These are phyloP conservation scores for Globisporangium heterothallicum DNA, from an alignment of 352 stramenopile genomes.

Conservation along the genomic window DNA sequence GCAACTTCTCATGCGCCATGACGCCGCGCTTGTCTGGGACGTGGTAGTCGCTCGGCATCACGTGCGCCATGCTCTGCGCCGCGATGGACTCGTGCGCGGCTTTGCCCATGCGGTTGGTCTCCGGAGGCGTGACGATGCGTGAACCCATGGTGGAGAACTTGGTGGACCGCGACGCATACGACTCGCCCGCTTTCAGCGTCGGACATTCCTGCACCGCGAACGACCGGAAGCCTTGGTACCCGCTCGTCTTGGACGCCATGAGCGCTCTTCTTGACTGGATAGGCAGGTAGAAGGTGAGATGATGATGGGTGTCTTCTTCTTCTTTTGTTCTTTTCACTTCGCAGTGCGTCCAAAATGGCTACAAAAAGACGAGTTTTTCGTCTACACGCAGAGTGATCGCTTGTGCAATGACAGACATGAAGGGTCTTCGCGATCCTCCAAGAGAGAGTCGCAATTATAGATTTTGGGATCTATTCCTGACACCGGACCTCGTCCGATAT, in stretches of 20 bases:
- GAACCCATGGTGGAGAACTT: slow-evolving; percentile 80
- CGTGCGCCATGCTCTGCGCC: slow-evolving; percentile 31
- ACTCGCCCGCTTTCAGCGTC: slow-evolving; percentile 74
- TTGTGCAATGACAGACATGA: too few relatives aligned
- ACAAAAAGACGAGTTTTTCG: too few relatives aligned
- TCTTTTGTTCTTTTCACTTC: too few relatives aligned
- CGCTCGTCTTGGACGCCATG: slow-evolving; percentile 42
- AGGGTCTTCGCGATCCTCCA: too few relatives aligned
- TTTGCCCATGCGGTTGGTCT: slow-evolving; percentile 51
- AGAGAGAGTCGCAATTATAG: too few relatives aligned
- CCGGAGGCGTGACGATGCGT: slow-evolving; percentile 50
- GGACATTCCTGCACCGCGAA: slow-evolving; percentile 61
- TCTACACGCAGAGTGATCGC: too few relatives aligned
- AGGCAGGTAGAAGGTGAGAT: too few relatives aligned
- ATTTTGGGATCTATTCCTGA: too few relatives aligned
- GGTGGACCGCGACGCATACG: slow-evolving; percentile 49
- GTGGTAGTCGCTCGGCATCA: slow-evolving; percentile 55
- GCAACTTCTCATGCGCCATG: slow-evolving; percentile 33
- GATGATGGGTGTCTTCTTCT: too few relatives aligned
- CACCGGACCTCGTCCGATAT: too few relatives aligned
- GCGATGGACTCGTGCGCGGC: slow-evolving; percentile 50
- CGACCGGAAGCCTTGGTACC: slow-evolving; percentile 78
- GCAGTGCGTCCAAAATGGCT: too few relatives aligned
- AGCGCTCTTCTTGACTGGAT: too few relatives aligned
- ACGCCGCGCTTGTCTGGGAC: slow-evolving; percentile 55